Percentiles rank a stretch among this genome's conserved stretches.
These are phyloP conservation scores for Acanthamoeba royreba DNA, from an alignment of 208 protist species.

Conservation along the genomic window DNA sequence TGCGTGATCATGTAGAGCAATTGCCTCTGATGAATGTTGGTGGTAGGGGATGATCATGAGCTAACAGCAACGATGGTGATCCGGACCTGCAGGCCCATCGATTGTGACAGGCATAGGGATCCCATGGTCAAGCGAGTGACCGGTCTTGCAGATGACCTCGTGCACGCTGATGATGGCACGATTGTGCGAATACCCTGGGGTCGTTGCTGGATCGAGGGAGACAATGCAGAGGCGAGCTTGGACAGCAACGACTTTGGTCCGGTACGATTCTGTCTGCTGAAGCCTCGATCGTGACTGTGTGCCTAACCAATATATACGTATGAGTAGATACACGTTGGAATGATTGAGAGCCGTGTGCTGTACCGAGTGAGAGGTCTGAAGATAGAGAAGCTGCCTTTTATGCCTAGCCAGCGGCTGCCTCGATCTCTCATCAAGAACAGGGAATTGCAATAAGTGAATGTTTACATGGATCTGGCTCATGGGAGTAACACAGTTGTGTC, in stretches of 20 bases:
- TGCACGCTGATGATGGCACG: neutral
- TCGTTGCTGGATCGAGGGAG: conserved; percentile 36
- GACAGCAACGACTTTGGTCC: conserved; percentile 25
- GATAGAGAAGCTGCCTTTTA: no score
- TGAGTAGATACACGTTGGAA: neutral
- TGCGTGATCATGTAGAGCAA: neutral
- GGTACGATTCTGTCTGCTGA: no score
- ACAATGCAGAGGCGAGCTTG: conserved; percentile 11
- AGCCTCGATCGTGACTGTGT: no score
- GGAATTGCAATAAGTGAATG: no score
- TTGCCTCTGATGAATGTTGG: neutral
- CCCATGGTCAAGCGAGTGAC: neutral
- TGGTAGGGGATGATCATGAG: neutral
- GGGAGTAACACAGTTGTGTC: no score
- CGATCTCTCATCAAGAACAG: neutral
- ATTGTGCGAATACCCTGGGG: neutral
- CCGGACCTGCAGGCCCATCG: no score
- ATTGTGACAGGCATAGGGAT: no score
- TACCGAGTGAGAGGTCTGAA: neutral
- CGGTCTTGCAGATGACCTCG: neutral
- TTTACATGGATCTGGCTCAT: no score
- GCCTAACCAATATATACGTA: no score
- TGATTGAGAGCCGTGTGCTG: neutral
- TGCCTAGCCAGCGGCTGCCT: no score
- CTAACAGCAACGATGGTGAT: no score